phyloP scores from a whole-genome alignment of 768 basidiomycete species.

The Kwoniella europaea region DNA sequence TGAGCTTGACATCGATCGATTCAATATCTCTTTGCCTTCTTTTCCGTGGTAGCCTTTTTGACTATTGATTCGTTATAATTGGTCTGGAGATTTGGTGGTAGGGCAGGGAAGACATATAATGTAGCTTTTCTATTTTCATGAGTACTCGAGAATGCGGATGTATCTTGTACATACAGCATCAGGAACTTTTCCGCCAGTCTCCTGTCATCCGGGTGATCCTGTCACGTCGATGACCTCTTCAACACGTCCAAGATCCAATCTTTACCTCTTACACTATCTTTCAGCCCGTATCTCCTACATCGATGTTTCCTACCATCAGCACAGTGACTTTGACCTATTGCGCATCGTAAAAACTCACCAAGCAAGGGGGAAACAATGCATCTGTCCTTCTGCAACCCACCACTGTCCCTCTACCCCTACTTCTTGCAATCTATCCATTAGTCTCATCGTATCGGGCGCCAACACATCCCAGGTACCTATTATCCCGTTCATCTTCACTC shows the following conservation, averaged over 20 bases:
- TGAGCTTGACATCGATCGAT: not conserved
- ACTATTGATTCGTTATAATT: not conserved
- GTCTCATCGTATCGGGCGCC: slow-evolving; percentile 3
- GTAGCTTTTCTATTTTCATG: no score
- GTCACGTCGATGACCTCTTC: not conserved
- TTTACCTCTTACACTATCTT: slow-evolving; percentile 3
- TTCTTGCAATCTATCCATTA: not conserved
- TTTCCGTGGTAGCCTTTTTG: no score
- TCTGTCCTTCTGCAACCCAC: slow-evolving; percentile 3
- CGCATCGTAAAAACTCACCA: not conserved
- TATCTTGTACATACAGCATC: not conserved
- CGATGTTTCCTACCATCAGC: not conserved
- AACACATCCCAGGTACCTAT: slow-evolving; percentile 15
- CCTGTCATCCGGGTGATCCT: not conserved
- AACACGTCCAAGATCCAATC: slow-evolving; percentile 7
- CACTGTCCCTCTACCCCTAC: not conserved
- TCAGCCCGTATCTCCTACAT: slow-evolving; percentile 6
- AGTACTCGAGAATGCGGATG: not conserved
- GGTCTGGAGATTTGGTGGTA: no score
- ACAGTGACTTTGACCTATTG: not conserved
- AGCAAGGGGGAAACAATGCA: slow-evolving; percentile 12
- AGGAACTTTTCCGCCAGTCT: no score
- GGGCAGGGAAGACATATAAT: no score
- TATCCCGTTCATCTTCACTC: slow-evolving; percentile 2
- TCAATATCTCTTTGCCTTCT: no score